Evolutionary conservation across 176 grass and related monocot genomes (phyloP), one percentile per base, ranked within the genome.

Genomic region (Musa itinerans): DNA sequence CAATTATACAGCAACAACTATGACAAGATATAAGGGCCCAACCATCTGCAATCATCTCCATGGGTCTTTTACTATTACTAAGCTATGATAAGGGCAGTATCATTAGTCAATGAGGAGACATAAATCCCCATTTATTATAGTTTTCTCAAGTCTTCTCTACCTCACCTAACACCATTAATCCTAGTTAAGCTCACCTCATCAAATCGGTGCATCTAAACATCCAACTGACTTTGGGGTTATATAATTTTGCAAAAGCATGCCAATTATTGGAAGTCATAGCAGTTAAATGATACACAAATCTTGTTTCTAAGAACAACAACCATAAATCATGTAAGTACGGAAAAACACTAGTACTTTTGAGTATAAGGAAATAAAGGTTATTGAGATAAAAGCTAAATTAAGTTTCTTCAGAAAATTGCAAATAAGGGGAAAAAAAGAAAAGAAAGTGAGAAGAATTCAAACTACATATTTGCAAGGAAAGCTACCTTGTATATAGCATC

Each of bases 401-500:
- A 65, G 63, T 27, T 65, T 11, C 63, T 65, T 12, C 63, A 65
- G 23, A 65, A 65, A 65, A 24, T 65, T 65, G 11, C 3, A 69
- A 69, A 78, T 63, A 58, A 2, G 75, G 76, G 53, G 14, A 53
- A 71, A 71, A 19, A 25, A 14, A 59, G 56, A 58, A 24, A 59
- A 29, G 8, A 43, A 8, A 59, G 57, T 17, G 19, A 49, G 3
- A 17, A 16, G 21, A 17, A 17, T 17, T 49, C 1, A 50, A 69
- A 29, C 17, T 24, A 12, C 10, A 64, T 43, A 20, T 24, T 16
- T 52, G 43, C 1, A 21, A 3, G 2, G 24, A 65, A 74, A 74
- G 68, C 19, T 89, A 98, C 94, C 88, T 98, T 98, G 79, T 89
- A 98, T 79, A 98, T 93, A 66, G 94, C 90, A 82, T 93, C 94